Percentiles rank a stretch among this genome's conserved stretches.
phyloP scores from a whole-genome alignment of 306 rosid species.

The Canavalia ensiformis region DNA sequence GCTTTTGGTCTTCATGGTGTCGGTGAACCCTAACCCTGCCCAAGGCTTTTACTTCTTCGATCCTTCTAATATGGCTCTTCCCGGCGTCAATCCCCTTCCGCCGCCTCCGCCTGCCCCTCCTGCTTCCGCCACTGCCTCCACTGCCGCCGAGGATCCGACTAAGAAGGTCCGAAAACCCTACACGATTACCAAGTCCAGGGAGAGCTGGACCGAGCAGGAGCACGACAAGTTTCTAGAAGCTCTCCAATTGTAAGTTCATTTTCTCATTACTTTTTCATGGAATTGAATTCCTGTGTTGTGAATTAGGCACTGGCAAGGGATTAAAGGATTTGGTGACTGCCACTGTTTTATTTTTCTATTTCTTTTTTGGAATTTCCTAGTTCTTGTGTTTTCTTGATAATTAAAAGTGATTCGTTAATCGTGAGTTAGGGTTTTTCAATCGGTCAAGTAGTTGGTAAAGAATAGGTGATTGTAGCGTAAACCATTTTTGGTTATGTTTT shows the following conservation, averaged over 20 bases:
- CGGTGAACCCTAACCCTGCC: constrained; percentile 70
- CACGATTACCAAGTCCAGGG: constrained; percentile 92
- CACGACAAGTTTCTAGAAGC: constrained; percentile 99
- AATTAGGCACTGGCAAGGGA: background rate
- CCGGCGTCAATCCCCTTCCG: constrained; percentile 58
- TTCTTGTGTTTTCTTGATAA: background rate
- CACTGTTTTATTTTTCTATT: background rate
- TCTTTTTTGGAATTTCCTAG: background rate
- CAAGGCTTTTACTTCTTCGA: constrained; percentile 73
- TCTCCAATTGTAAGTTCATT: constrained; percentile 80
- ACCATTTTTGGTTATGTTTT: background rate
- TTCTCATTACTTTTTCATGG: background rate
- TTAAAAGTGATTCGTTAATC: constrained; percentile 17
- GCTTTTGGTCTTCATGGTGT: constrained; percentile 61
- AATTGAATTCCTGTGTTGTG: background rate
- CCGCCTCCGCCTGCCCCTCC: constrained; percentile 40
- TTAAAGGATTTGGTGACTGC: background rate
- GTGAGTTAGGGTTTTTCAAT: background rate
- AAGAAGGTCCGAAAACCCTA: constrained; percentile 94
- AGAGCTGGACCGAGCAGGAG: constrained; percentile 97
- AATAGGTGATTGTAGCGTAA: constrained; percentile 11
- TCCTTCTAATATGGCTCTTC: constrained; percentile 65
- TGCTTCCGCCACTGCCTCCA: background rate
- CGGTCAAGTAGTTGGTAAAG: background rate
- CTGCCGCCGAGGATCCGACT: constrained; percentile 52